Evolutionary conservation across 1,284 basidiomycete species (phyloP).

Genomic region (Trichosporon inkin): DNA sequence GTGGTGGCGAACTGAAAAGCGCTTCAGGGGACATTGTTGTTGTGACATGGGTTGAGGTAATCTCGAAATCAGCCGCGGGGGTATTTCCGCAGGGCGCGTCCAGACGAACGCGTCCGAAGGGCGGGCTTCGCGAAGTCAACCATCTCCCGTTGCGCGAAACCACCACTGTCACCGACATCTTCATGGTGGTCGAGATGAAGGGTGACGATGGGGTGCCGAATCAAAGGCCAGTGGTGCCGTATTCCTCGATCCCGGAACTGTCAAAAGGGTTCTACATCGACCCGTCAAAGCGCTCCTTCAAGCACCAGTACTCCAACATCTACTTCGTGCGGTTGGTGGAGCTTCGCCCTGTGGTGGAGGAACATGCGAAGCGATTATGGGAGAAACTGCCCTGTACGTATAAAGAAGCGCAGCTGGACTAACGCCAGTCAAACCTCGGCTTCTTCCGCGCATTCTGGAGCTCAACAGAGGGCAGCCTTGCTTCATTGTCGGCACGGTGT

Average conservation of each 20-base stretch:
- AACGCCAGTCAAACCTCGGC: slow-evolving; percentile 62
- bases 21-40: slow-evolving; percentile 4
- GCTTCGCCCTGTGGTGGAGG: slow-evolving; percentile 62
- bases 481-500: slow-evolving; percentile 90
- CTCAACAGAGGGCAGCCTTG: slow-evolving; percentile 78
- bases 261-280: slow-evolving; percentile 48
- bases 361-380: slow-evolving; percentile 66
- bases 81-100: slow-evolving; percentile 8
- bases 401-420: background rate
- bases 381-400: slow-evolving; percentile 57
- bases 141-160: background rate
- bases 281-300: slow-evolving; percentile 50
- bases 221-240: slow-evolving; percentile 33
- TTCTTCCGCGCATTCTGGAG: slow-evolving; percentile 81
- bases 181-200: slow-evolving; percentile 18
- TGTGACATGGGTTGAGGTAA: slow-evolving; percentile 6
- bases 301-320: slow-evolving; percentile 87
- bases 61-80: slow-evolving; percentile 9
- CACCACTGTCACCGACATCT: background rate
- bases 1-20: background rate
- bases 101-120: slow-evolving; percentile 1
- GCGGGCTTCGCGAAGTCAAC: background rate
- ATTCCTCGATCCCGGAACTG: slow-evolving; percentile 43
- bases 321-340: slow-evolving; percentile 75
- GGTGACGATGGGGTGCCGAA: slow-evolving; percentile 12